Evolutionary conservation across 495 filamentous ascomycete species (phyloP).

Genomic region (Aspergillus steynii): DNA sequence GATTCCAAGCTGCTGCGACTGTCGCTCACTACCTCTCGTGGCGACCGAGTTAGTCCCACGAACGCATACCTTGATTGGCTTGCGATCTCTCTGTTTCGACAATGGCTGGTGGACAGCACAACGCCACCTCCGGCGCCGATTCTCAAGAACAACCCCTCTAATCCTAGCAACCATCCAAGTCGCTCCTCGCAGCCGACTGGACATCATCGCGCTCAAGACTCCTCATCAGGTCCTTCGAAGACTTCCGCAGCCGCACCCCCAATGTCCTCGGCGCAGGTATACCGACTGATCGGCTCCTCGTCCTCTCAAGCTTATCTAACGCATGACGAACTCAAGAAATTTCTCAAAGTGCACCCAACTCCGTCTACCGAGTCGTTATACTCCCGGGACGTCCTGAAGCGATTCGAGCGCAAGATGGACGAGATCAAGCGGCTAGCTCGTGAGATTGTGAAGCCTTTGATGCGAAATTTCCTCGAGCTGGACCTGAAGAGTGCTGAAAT

Average conservation of each 20-base stretch:
- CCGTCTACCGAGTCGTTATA: slow-evolving; percentile 57
- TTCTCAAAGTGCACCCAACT: slow-evolving; percentile 66
- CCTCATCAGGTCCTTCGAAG: slow-evolving; percentile 19
- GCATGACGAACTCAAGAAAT: slow-evolving; percentile 86
- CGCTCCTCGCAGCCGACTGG: slow-evolving; percentile 19
- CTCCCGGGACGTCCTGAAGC: slow-evolving; percentile 73
- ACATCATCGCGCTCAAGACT: slow-evolving; percentile 12
- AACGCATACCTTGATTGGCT: slow-evolving; percentile 87
- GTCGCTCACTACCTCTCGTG: slow-evolving; percentile 72
- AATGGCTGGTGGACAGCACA: slow-evolving; percentile 88
- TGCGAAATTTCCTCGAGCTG: slow-evolving; percentile 78
- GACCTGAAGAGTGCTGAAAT: slow-evolving; percentile 56
- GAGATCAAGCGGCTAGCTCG: slow-evolving; percentile 81
- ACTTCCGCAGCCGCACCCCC: slow-evolving; percentile 19
- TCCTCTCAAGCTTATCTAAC: slow-evolving; percentile 64
- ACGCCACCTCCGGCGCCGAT: slow-evolving; percentile 62
- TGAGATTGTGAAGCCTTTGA: slow-evolving; percentile 81
- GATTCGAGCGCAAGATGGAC: slow-evolving; percentile 82
- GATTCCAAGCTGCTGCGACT: slow-evolving; percentile 80
- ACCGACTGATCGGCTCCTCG: slow-evolving; percentile 64
- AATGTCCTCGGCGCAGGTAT: slow-evolving; percentile 60
- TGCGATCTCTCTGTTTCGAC: slow-evolving; percentile 77
- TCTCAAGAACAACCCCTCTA: slow-evolving; percentile 39
- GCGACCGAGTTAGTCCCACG: slow-evolving; percentile 74
- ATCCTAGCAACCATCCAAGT: slow-evolving; percentile 28